Conservation (phyloP, 495 filamentous ascomycete species). For the Chaetomium cochliodes region DNA sequence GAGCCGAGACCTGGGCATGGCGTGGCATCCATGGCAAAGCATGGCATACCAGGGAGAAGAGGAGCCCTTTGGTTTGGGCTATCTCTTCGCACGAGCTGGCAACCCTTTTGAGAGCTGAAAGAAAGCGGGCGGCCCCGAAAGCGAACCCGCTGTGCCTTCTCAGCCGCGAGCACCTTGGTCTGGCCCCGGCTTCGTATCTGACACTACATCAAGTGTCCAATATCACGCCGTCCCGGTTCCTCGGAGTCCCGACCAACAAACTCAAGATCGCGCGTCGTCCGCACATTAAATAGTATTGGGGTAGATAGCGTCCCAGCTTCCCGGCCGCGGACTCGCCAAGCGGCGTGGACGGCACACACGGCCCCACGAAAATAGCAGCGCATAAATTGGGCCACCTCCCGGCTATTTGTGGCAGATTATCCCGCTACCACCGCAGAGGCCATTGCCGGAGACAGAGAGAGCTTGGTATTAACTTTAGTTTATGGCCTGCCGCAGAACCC, state of each 20-base stretch:
- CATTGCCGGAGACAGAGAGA: conserved; percentile 5
- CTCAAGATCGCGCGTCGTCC: neutral
- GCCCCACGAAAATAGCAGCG: conserved; percentile 35
- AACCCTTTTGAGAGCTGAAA: neutral
- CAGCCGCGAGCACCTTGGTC: too few relatives aligned
- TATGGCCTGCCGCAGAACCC: neutral
- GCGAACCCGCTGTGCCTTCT: neutral
- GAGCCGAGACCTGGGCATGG: neutral
- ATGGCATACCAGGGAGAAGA: neutral
- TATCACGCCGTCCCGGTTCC: neutral
- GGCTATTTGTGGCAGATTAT: conserved; percentile 34
- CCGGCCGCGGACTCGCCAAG: conserved; percentile 14
- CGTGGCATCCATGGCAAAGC: neutral
- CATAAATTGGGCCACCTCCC: conserved; percentile 28
- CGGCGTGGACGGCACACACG: conserved; percentile 10
- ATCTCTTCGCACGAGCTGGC: neutral
- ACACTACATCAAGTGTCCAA: neutral
- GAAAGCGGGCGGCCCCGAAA: neutral
- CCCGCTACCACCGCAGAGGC: conserved; percentile 25
- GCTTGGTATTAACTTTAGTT: conserved; percentile 5
- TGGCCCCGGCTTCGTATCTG: too few relatives aligned
- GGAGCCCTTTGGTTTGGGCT: too few relatives aligned
- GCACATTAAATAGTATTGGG: neutral
- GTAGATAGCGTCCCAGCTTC: conserved; percentile 1
- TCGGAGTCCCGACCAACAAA: neutral